Evolutionary conservation across 2,329 filamentous ascomycete genomes (phyloP).

Genomic region (Microsporum audouinii): DNA sequence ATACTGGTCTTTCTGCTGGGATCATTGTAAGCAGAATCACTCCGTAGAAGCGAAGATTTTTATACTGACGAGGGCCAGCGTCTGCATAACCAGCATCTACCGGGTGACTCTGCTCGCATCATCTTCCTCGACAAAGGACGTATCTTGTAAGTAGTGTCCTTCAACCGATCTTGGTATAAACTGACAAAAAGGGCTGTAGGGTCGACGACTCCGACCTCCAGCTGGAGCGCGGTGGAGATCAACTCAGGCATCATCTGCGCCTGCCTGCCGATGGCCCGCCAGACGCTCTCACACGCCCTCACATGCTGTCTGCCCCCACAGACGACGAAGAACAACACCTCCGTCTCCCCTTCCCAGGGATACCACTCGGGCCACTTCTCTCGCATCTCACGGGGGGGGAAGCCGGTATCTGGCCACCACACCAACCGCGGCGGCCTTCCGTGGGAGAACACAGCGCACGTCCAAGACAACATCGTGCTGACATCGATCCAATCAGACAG

Average conservation of each 20-base stretch:
- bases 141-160: conserved; percentile 8
- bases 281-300: conserved; percentile 7
- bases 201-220: conserved; percentile 7
- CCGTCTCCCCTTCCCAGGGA: neutral
- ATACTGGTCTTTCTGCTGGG: conserved; percentile 11
- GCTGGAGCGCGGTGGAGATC: conserved; percentile 27
- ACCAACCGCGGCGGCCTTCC: neutral
- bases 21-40: conserved; percentile 9
- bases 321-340: neutral
- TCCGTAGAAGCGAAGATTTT: neutral
- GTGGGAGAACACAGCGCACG: neutral
- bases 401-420: neutral
- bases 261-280: conserved; percentile 22
- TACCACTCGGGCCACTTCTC: neutral
- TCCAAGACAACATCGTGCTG: conserved; percentile 7
- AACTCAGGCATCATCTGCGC: conserved; percentile 29
- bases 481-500: conserved; percentile 7
- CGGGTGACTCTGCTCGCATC: conserved; percentile 20
- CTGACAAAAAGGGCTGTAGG: neutral
- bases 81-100: conserved; percentile 34
- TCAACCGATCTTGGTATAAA: neutral
- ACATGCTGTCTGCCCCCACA: conserved; percentile 1
- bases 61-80: conserved; percentile 13
- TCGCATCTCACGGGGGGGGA: neutral
- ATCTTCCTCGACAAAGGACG: conserved; percentile 4